phyloP scores from a whole-genome alignment of 305 asterid genomes.

The Petunia hybrid region DNA sequence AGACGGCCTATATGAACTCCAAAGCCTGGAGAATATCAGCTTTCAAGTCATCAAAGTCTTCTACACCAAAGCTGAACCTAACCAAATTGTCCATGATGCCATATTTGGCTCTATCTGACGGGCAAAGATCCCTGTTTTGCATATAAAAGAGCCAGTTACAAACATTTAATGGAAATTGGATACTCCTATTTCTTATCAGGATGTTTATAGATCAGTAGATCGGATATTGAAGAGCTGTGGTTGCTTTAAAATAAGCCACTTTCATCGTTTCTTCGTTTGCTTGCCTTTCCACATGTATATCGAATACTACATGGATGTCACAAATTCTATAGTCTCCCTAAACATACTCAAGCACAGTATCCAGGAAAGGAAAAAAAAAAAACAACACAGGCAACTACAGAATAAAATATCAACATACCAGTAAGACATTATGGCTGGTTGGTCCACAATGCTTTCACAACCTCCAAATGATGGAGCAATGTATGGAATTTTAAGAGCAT shows the following conservation, averaged over 20 bases:
- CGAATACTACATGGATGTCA: too few relatives aligned
- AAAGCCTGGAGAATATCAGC: conserved; percentile 86
- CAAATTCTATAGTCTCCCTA: not conserved
- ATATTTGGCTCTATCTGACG: conserved; percentile 64
- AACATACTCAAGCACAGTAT: not conserved
- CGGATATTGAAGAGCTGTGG: too few relatives aligned
- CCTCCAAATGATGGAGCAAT: conserved; percentile 99
- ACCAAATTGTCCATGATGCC: conserved; percentile 93
- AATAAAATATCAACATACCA: conserved; percentile 55
- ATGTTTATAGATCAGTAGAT: too few relatives aligned
- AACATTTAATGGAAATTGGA: not conserved
- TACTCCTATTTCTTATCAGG: too few relatives aligned
- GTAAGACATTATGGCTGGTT: conserved; percentile 98
- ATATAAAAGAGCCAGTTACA: not conserved
- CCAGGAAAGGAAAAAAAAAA: conserved; percentile 1
- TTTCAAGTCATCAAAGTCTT: conserved; percentile 85
- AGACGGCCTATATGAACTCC: conserved; percentile 60
- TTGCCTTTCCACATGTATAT: too few relatives aligned
- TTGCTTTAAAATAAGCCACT: too few relatives aligned
- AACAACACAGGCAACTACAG: not conserved
- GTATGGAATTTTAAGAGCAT: conserved; percentile 82
- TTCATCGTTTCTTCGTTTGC: too few relatives aligned
- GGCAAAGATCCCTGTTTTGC: conserved; percentile 69
- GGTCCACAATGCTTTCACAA: conserved; percentile 96
- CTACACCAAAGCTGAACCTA: conserved; percentile 94